Percentiles rank a stretch among this genome's conserved stretches.
Evolutionary conservation across 2,329 filamentous ascomycete species (phyloP).

Genomic region (Alternaria sp.): DNA sequence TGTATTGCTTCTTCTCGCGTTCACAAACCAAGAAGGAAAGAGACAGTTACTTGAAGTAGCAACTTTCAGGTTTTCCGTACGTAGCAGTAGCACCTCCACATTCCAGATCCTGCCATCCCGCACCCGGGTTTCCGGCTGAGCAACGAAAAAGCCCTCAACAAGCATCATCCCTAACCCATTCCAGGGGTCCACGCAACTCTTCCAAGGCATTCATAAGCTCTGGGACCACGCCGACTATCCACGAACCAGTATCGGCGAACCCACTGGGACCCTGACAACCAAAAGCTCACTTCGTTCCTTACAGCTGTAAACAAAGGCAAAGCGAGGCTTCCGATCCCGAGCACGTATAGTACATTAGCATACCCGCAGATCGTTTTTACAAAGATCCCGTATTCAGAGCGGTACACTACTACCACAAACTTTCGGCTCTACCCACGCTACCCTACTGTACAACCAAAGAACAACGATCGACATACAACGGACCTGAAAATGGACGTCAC

Average conservation of each 20-base stretch:
- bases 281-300: not conserved
- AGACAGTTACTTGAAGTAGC: not conserved
- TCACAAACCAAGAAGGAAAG: not conserved
- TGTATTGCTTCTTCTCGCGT: not conserved
- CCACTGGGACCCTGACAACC: conserved; percentile 1
- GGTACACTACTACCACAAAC: conserved; percentile 1
- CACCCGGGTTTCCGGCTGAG: conserved; percentile 1
- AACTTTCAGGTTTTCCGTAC: not conserved
- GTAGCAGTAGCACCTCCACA: conserved; percentile 7
- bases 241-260: not conserved
- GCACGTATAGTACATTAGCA: not conserved
- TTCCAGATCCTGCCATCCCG: conserved; percentile 3
- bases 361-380: not conserved
- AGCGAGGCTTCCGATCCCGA: not conserved
- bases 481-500: conserved; percentile 11
- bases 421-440: not conserved
- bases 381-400: not conserved
- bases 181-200: conserved; percentile 8
- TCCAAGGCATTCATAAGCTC: conserved; percentile 1
- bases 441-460: not conserved
- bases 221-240: not conserved
- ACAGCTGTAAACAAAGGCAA: conserved; percentile 1
- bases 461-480: conserved; percentile 3
- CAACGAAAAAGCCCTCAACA: conserved; percentile 5
- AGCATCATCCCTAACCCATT: conserved; percentile 8